These are phyloP conservation scores for Stylosanthes scabra DNA, from an alignment of 331 rosid genomes.

Conservation along the genomic window DNA sequence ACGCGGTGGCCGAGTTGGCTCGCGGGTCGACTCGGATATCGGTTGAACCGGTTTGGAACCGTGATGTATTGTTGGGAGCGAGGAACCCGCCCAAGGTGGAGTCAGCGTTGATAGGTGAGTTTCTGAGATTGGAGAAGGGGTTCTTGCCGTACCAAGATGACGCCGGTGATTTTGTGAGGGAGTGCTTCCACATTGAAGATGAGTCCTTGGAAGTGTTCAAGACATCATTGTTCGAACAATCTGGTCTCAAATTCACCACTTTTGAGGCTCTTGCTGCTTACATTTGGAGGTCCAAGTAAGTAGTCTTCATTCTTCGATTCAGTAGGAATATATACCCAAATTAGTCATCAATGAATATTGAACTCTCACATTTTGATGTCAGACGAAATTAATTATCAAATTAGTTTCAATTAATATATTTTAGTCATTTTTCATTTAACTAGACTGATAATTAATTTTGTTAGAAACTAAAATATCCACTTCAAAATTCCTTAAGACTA, in stretches of 20 bases:
- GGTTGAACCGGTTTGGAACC: constrained; percentile 65
- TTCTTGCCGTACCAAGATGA: constrained; percentile 51
- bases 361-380: too few relatives aligned
- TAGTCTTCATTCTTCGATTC: background rate
- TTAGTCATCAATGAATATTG: too few relatives aligned
- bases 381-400: too few relatives aligned
- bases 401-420: too few relatives aligned
- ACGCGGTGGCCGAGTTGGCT: constrained; percentile 74
- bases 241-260: constrained; percentile 71
- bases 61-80: constrained; percentile 58
- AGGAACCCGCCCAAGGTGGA: constrained; percentile 57
- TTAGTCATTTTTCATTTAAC: too few relatives aligned
- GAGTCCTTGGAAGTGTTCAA: constrained; percentile 62
- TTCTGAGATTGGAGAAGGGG: constrained; percentile 57
- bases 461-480: too few relatives aligned
- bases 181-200: constrained; percentile 65
- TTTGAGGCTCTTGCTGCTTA: constrained; percentile 90
- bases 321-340: too few relatives aligned
- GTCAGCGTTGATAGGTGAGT: constrained; percentile 47
- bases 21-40: constrained; percentile 55
- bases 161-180: constrained; percentile 51
- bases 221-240: constrained; percentile 47
- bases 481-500: too few relatives aligned
- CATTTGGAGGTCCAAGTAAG: constrained; percentile 95
- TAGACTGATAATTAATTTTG: too few relatives aligned